These are phyloP conservation scores for Microcera coccophila DNA, from an alignment of 2,329 filamentous ascomycete genomes.

Conservation along the genomic window DNA sequence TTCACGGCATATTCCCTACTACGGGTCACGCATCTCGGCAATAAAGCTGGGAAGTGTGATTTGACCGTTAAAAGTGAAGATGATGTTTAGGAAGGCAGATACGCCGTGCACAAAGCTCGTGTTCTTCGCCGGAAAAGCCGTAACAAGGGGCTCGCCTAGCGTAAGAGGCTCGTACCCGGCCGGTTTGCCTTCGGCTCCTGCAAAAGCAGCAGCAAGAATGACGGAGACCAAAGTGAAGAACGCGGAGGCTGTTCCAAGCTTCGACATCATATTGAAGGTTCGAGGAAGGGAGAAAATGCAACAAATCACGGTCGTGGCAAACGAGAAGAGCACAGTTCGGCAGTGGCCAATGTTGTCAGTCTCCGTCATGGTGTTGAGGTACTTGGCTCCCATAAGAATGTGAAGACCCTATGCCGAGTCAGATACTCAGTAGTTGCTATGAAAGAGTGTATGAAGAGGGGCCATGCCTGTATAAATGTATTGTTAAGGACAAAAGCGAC, in stretches of 20 bases:
- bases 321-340: conserved; percentile 76
- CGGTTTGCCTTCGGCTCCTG: conserved; percentile 69
- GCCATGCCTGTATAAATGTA: conserved; percentile 70
- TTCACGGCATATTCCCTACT: conserved; percentile 27
- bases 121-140: conserved; percentile 60
- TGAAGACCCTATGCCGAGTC: conserved; percentile 47
- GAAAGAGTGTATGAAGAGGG: conserved; percentile 1
- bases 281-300: conserved; percentile 77
- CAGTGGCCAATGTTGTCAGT: conserved; percentile 56
- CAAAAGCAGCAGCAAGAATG: conserved; percentile 77
- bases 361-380: conserved; percentile 80
- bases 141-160: conserved; percentile 62
- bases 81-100: conserved; percentile 89
- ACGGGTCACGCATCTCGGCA: conserved; percentile 76
- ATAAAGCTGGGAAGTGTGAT: conserved; percentile 93
- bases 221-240: conserved; percentile 87
- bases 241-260: conserved; percentile 72
- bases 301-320: conserved; percentile 68
- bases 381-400: conserved; percentile 77
- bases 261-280: conserved; percentile 76
- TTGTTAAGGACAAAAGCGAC: conserved; percentile 93
- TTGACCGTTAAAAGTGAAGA: conserved; percentile 92
- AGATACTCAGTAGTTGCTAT: background rate
- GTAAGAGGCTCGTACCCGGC: conserved; percentile 53
- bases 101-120: conserved; percentile 78